These are phyloP conservation scores for Talaromyces funiculosus DNA, from an alignment of 2,329 filamentous ascomycete species.

Conservation along the genomic window DNA sequence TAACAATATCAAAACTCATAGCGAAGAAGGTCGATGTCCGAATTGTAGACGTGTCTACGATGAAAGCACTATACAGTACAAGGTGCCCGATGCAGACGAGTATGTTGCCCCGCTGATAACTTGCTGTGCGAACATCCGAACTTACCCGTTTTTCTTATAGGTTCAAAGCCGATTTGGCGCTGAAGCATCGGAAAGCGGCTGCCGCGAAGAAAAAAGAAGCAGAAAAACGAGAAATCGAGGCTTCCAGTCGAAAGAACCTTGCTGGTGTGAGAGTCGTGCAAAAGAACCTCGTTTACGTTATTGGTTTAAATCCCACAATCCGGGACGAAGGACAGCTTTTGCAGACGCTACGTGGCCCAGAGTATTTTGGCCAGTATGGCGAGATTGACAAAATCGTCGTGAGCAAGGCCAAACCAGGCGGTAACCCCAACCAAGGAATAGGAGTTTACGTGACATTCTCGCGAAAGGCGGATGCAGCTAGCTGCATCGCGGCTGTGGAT, in stretches of 20 bases:
- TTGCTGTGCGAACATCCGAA: not conserved
- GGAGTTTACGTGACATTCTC: conserved; percentile 99
- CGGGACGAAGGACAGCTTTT: conserved; percentile 81
- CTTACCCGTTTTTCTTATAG: conserved; percentile 24
- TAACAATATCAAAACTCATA: conserved; percentile 98
- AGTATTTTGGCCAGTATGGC: conserved; percentile 97
- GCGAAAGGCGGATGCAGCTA: conserved; percentile 79
- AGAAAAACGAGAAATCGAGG: conserved; percentile 93
- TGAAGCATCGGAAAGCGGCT: conserved; percentile 87
- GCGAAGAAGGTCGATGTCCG: conserved; percentile 89
- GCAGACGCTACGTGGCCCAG: conserved; percentile 78
- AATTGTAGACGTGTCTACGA: conserved; percentile 94
- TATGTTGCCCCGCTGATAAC: conserved; percentile 45
- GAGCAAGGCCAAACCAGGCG: conserved; percentile 80
- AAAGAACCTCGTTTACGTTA: conserved; percentile 98
- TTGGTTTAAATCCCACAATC: conserved; percentile 83
- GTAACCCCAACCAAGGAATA: conserved; percentile 69
- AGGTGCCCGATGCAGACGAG: conserved; percentile 92
- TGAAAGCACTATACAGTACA: conserved; percentile 95
- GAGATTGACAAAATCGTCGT: conserved; percentile 99
- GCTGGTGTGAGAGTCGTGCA: conserved; percentile 93
- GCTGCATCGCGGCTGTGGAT: conserved; percentile 87
- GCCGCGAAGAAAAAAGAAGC: conserved; percentile 87
- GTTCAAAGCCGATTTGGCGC: conserved; percentile 46
- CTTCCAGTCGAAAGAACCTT: conserved; percentile 89